Evolutionary conservation across 2,329 filamentous ascomycete genomes (phyloP).

Genomic region (Trichoderma aggressivum): DNA sequence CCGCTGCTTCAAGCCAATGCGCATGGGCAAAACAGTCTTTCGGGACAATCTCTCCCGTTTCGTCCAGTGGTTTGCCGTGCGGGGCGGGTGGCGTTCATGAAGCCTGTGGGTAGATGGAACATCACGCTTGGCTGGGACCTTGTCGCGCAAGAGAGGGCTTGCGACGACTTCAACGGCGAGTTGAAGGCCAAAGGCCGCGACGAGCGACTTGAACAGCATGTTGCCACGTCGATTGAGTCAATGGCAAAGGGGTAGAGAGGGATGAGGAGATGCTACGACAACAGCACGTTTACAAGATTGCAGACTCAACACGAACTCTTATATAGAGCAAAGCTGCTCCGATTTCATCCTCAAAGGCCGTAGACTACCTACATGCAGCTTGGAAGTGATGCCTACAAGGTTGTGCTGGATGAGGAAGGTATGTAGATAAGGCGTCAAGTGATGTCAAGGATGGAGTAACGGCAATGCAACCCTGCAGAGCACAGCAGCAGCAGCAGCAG

Average conservation of each 20-base stretch:
- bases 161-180: background rate
- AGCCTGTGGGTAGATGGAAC: background rate
- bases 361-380: background rate
- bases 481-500: background rate
- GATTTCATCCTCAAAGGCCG: background rate
- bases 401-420: background rate
- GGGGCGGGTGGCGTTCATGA: background rate
- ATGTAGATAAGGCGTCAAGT: slow-evolving; percentile 1
- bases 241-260: background rate
- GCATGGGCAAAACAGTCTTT: slow-evolving; percentile 37
- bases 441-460: background rate
- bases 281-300: background rate
- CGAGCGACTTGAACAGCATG: background rate
- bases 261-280: background rate
- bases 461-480: background rate
- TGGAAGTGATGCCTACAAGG: background rate
- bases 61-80: slow-evolving; percentile 8
- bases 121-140: background rate
- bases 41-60: slow-evolving; percentile 4
- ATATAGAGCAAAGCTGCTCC: background rate
- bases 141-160: slow-evolving; percentile 4
- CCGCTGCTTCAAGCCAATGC: slow-evolving; percentile 34
- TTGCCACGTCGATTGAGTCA: background rate
- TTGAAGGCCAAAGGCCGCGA: background rate
- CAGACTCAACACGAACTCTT: background rate